Conservation (phyloP, 2,329 filamentous ascomycete species). For the Aspergillus unguis region DNA sequence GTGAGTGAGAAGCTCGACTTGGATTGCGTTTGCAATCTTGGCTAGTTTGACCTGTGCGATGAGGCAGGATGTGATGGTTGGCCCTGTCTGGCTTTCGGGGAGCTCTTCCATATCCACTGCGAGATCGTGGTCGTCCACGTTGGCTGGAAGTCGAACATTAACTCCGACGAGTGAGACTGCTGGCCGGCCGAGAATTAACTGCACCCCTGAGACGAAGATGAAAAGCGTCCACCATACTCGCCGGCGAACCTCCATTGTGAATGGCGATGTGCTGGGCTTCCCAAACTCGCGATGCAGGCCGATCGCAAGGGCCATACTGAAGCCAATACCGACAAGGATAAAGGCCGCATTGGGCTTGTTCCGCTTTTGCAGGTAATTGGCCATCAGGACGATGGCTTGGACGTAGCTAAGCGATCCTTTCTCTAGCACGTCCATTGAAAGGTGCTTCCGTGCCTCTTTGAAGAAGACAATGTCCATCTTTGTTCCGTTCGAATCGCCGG, state of each 20-base stretch:
- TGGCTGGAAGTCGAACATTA: constrained; percentile 18
- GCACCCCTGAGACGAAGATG: constrained; percentile 19
- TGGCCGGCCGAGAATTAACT: constrained; percentile 18
- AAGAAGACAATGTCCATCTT: constrained; percentile 17
- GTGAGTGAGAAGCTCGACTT: constrained; percentile 21
- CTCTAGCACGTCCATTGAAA: constrained; percentile 21
- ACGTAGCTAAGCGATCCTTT: constrained; percentile 22
- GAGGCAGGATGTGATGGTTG: constrained; percentile 18
- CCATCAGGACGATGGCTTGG: constrained; percentile 18
- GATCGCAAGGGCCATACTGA: constrained; percentile 20
- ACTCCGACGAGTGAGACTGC: constrained; percentile 21
- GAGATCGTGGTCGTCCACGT: constrained; percentile 20
- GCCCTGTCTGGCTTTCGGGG: constrained; percentile 11
- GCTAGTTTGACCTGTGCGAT: constrained; percentile 20
- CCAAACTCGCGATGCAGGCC: constrained; percentile 21
- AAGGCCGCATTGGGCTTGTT: constrained; percentile 22
- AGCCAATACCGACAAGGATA: constrained; percentile 19
- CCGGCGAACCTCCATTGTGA: constrained; percentile 21
- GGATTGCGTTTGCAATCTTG: constrained; percentile 22
- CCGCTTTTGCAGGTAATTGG: constrained; percentile 21
- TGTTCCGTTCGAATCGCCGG: constrained; percentile 18
- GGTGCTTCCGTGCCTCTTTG: constrained; percentile 18
- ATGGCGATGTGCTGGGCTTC: constrained; percentile 20
- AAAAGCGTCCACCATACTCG: constrained; percentile 23
- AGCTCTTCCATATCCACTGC: constrained; percentile 22